phyloP scores from a whole-genome alignment of 495 filamentous ascomycete genomes.

The Halenospora varia region DNA sequence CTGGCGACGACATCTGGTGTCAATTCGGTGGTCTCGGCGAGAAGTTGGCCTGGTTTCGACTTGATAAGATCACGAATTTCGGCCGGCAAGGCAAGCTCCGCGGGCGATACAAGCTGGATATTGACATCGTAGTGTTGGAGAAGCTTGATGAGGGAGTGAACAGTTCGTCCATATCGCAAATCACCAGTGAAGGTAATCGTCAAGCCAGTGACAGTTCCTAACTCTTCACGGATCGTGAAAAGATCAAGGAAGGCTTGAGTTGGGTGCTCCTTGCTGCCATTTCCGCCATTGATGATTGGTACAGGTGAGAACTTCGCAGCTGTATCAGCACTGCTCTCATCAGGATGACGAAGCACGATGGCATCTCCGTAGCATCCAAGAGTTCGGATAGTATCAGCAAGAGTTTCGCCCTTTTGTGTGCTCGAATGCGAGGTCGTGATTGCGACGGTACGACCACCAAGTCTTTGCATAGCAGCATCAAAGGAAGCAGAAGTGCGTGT shows the following conservation, averaged over 20 bases:
- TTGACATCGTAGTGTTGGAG: conserved; percentile 92
- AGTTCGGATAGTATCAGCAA: conserved; percentile 91
- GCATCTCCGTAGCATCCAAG: conserved; percentile 93
- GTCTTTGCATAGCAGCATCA: conserved; percentile 95
- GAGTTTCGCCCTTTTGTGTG: conserved; percentile 85
- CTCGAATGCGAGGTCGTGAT: conserved; percentile 78
- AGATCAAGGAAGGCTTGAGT: conserved; percentile 98
- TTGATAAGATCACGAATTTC: conserved; percentile 67
- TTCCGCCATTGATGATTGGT: conserved; percentile 95
- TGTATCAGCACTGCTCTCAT: conserved; percentile 67
- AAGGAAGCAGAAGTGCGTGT: conserved; percentile 95
- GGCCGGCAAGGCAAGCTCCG: conserved; percentile 69
- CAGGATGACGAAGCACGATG: conserved; percentile 87
- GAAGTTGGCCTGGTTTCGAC: conserved; percentile 70
- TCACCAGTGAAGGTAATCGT: conserved; percentile 96
- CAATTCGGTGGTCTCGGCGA: conserved; percentile 68
- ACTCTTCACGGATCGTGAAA: conserved; percentile 96
- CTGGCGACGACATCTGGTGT: conserved; percentile 78
- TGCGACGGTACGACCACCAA: conserved; percentile 77
- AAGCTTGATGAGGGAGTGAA: conserved; percentile 90
- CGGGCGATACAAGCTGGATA: conserved; percentile 85
- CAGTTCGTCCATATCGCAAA: conserved; percentile 85
- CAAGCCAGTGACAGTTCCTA: conserved; percentile 88
- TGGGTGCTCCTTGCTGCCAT: conserved; percentile 91
- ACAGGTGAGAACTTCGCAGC: conserved; percentile 84